These are phyloP conservation scores for Reutealis trisperma DNA, from an alignment of 345 rosid species.

Conservation along the genomic window DNA sequence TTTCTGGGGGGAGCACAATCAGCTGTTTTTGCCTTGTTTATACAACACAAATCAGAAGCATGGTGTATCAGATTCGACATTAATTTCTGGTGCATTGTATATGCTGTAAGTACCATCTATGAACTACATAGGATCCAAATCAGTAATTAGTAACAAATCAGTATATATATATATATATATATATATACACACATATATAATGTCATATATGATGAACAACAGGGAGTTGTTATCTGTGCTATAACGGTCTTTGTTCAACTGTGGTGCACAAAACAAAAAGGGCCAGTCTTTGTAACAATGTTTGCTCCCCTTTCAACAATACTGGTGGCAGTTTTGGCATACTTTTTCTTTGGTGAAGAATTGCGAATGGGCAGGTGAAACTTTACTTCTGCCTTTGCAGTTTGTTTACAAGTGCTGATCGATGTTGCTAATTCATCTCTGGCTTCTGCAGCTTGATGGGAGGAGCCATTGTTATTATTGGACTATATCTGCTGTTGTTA, in stretches of 20 bases:
- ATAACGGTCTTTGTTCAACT: conserved; percentile 19
- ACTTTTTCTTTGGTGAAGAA: conserved; percentile 35
- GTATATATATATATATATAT: background rate
- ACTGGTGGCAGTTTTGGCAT: conserved; percentile 25
- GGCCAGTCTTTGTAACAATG: conserved; percentile 36
- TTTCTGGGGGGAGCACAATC: conserved; percentile 32
- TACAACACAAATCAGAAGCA: conserved; percentile 18
- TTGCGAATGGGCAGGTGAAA: conserved; percentile 27
- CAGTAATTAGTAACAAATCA: background rate
- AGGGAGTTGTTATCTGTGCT: conserved; percentile 24
- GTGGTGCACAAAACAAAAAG: conserved; percentile 32
- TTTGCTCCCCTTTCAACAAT: conserved; percentile 31
- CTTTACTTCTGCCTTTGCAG: background rate
- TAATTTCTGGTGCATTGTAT: conserved; percentile 18
- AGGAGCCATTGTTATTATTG: conserved; percentile 29
- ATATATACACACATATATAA: background rate
- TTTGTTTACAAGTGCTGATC: too few relatives aligned
- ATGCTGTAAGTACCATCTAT: conserved; percentile 22
- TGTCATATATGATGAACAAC: background rate
- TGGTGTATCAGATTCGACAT: conserved; percentile 20
- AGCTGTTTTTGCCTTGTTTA: conserved; percentile 24
- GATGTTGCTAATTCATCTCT: background rate
- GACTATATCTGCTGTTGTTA: conserved; percentile 28
- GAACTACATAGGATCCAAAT: background rate
- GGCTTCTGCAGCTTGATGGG: conserved; percentile 27